Base-by-base conservation (phyloP, 78 protist genomes). In the Chrysochromulina tobinii region DNA sequence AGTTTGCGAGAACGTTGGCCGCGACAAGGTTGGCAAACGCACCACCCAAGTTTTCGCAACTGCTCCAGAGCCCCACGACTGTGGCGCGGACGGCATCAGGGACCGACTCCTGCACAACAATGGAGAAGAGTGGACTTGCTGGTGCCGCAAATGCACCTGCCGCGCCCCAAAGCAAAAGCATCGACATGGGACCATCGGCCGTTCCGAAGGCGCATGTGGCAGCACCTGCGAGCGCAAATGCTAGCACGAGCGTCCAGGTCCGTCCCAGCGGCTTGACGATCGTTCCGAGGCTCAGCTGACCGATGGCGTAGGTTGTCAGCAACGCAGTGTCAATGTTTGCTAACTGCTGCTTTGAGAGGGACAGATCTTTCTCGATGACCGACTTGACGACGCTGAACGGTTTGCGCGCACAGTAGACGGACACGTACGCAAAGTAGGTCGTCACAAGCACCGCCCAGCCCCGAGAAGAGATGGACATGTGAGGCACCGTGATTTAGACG, bases 351-450 rank as follows among this genome's bases (percentile, higher is more conserved):
- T 38, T n/a, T 9, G 79, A 11, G 38, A 69, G 51, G 9, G n/a
- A 27, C 9, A 69, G 55, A 18, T 69, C 53, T 9, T 27, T 3
- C 51, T 69, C 17, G 79, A 69, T 38, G 53, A 2, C 17, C n/a
- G 79, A 25, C 79, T 69, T 69, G 79, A n/a, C 79, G 51, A 69
- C 53, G 79, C 51, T 5, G 51, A 69, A 69, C n/a, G 79, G 79
- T 51, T 69, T 69, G 38, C 79, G 79, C 79, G 79, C 79, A 12
- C 79, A 69, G 79, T 69, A 69, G 55, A 69, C 27, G 55, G 23
- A 69, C 23, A 23, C 38, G 79, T 69, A 69, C 27, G 79, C 79
- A 51, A 27, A 4, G 79, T 69, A 69, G 15, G 79, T 69, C 50
- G 50, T 17, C n/a, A 12, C 11, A 8, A 69, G 20, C 53, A 69